Evolutionary conservation across 2,329 filamentous ascomycete species (phyloP).

Genomic region (Phoma sp.): DNA sequence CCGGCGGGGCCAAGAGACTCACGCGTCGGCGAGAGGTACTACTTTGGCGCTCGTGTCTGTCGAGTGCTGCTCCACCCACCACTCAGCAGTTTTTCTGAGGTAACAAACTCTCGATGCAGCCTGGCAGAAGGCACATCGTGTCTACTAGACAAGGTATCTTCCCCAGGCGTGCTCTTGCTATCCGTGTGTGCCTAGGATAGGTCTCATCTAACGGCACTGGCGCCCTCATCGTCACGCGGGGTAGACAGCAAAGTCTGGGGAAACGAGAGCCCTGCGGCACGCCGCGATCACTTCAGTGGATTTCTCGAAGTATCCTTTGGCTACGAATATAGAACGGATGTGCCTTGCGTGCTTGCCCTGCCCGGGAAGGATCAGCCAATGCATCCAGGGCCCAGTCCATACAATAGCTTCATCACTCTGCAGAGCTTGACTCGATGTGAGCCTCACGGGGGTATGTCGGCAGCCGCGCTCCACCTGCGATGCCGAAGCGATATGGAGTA

Average conservation of each 20-base stretch:
- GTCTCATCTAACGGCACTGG: conserved; percentile 17
- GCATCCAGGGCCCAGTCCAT: neutral
- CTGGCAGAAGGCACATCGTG: conserved; percentile 33
- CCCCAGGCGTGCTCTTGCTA: conserved; percentile 17
- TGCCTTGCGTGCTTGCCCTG: conserved; percentile 11
- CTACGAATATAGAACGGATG: conserved; percentile 1
- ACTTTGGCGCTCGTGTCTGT: conserved; percentile 30
- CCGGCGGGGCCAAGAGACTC: conserved; percentile 35
- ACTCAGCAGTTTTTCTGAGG: conserved; percentile 38
- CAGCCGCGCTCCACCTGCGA: conserved; percentile 13
- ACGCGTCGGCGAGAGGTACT: conserved; percentile 40
- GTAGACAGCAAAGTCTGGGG: conserved; percentile 18
- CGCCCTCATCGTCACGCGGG: conserved; percentile 13
- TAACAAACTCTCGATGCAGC: conserved; percentile 30
- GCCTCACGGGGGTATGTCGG: conserved; percentile 29
- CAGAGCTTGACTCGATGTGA: conserved; percentile 22
- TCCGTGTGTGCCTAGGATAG: conserved; percentile 28
- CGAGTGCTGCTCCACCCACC: conserved; percentile 27
- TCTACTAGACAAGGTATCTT: conserved; percentile 25
- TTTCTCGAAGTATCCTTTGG: conserved; percentile 6
- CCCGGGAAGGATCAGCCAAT: conserved; percentile 4
- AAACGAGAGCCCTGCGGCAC: conserved; percentile 4
- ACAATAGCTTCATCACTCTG: neutral
- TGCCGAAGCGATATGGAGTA: conserved; percentile 19
- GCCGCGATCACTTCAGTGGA: neutral